A percentile compares a stretch with the other conserved stretches of the same genome.
These are phyloP conservation scores for Boletus vermiculosoides DNA, from an alignment of 768 basidiomycete genomes.

Conservation along the genomic window DNA sequence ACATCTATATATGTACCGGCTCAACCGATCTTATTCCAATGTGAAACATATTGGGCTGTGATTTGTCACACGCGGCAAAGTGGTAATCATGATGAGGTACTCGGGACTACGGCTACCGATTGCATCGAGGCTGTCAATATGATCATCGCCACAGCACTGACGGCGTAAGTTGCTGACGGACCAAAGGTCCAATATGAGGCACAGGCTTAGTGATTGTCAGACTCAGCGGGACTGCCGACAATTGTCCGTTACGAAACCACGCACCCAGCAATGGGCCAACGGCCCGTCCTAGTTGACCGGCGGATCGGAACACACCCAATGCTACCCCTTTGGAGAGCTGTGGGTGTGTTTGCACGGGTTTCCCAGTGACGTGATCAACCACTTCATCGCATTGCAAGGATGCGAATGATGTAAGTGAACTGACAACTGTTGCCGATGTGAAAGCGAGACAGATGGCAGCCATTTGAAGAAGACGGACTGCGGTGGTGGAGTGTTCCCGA, in stretches of 20 bases:
- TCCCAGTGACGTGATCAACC: slow-evolving; percentile 55
- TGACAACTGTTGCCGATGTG: slow-evolving; percentile 95
- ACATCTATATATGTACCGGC: neutral
- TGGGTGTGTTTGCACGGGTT: slow-evolving; percentile 54
- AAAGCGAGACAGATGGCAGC: slow-evolving; percentile 87
- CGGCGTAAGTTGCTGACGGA: slow-evolving; percentile 70
- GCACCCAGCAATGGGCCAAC: slow-evolving; percentile 87
- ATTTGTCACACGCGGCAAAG: neutral
- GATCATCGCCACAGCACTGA: slow-evolving; percentile 65
- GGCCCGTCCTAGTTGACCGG: slow-evolving; percentile 93
- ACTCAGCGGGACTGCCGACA: slow-evolving; percentile 8
- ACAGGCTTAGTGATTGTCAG: slow-evolving; percentile 53
- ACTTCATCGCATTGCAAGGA: slow-evolving; percentile 87
- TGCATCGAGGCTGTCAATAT: slow-evolving; percentile 58
- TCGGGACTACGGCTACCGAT: slow-evolving; percentile 33
- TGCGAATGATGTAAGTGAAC: slow-evolving; percentile 85
- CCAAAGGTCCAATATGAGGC: slow-evolving; percentile 89
- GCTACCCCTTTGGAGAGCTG: slow-evolving; percentile 81
- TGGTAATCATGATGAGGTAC: slow-evolving; percentile 12
- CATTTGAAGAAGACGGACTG: slow-evolving; percentile 55
- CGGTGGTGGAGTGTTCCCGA: slow-evolving; percentile 39
- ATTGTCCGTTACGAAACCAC: slow-evolving; percentile 23
- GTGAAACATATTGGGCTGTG: neutral
- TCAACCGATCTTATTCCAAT: slow-evolving; percentile 1
- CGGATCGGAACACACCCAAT: slow-evolving; percentile 81